Evolutionary conservation across 768 basidiomycete genomes (phyloP).

Genomic region (Boletus fagicola): DNA sequence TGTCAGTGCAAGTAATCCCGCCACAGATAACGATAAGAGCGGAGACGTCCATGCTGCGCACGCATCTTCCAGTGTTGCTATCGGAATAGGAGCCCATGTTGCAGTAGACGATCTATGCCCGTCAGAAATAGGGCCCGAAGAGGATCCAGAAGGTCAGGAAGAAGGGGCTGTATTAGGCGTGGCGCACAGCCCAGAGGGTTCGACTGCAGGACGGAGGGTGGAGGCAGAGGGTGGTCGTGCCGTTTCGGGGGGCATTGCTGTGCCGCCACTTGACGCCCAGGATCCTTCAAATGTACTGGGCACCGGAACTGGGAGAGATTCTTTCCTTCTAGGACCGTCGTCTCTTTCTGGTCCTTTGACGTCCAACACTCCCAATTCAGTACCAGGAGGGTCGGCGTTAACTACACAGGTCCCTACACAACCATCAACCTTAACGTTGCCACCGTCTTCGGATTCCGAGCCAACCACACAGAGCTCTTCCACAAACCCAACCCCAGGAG

Average conservation of each 20-base stretch:
- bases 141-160: slow-evolving; percentile 1
- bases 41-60: neutral
- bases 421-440: slow-evolving; percentile 3
- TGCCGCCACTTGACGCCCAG: slow-evolving; percentile 20
- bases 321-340: slow-evolving; percentile 16
- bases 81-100: slow-evolving; percentile 1
- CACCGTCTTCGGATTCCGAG: slow-evolving; percentile 2
- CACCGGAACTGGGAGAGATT: slow-evolving; percentile 6
- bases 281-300: slow-evolving; percentile 25
- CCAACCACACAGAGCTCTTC: neutral
- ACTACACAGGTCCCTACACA: slow-evolving; percentile 2
- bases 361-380: slow-evolving; percentile 6
- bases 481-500: slow-evolving; percentile 8
- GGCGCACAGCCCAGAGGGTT: slow-evolving; percentile 23
- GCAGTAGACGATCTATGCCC: neutral
- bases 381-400: slow-evolving; percentile 2
- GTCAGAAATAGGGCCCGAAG: slow-evolving; percentile 4
- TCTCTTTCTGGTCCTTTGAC: slow-evolving; percentile 8
- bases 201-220: slow-evolving; percentile 17
- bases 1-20: neutral
- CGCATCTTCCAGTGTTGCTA: slow-evolving; percentile 4
- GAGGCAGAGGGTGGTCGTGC: slow-evolving; percentile 17
- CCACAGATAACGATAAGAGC: slow-evolving; percentile 7
- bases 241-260: slow-evolving; percentile 25
- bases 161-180: slow-evolving; percentile 18